Base-by-base conservation (phyloP, 805 yeast genomes). In the Cyberlindnera suaveolens region DNA sequence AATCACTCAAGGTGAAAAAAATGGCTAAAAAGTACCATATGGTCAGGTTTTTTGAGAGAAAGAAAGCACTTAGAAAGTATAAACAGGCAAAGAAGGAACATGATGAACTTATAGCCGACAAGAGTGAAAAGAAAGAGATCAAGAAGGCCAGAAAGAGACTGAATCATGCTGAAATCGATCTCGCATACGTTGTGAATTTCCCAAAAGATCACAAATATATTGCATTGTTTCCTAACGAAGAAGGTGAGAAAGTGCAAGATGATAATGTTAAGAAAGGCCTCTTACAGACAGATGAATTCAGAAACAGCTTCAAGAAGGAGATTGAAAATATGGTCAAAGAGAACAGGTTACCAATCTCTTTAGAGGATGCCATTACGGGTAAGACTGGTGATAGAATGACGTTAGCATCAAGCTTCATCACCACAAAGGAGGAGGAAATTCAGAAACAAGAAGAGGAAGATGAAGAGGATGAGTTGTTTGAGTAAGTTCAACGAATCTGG, bases 31-130 rank as follows among this genome's bases (percentile, higher is more conserved):
- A 82, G 65, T 93, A 93, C 61, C 96, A 88, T 60, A 89, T 88
- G 90, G 88, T 93, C 39, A 75, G 91, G 51, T 93, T 93, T 60
- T 87, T 93, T 49, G 98, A 90, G 63, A 78, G 75, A 58, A 87
- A 88, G 66, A 90, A 89, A 71, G 93, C 96, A 1, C 52, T 77
- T 20, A 75, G 96, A 58, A 75, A 70, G 45, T 77, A 85, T 57
- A 84, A 82, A 50, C 66, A 69, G 44, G 59, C 65, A 6, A 58
- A 62, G 38, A 71, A 69, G 46, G 51, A 57, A 36, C 43, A 60
- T 13, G 60, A 53, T 17, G 53, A 46, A 4, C 41, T 60, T 5
- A 59, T 54, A 7, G 57, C 57, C 45, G 15, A 53, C 48, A 35
- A 64, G 63, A 42, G 69, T 65, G 53, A 72, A 65, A 60, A 63